phyloP scores from a whole-genome alignment of 2,329 filamentous ascomycete genomes.

The Paecilomyces formosus region DNA sequence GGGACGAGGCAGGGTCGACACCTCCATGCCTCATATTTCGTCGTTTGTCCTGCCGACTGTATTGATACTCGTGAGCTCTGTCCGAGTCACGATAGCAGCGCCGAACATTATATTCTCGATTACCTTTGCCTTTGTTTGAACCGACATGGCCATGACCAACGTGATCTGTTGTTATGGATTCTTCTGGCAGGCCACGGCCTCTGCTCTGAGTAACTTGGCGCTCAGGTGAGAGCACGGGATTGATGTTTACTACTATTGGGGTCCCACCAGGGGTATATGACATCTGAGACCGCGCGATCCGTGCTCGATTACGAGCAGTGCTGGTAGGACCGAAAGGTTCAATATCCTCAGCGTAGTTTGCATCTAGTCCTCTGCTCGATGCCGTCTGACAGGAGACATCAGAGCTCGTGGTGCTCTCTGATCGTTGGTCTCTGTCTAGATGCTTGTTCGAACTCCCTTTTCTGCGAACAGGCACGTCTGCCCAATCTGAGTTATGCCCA shows the following conservation, averaged over 20 bases:
- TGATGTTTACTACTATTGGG: neutral
- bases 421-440: neutral
- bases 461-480: neutral
- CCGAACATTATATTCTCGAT: neutral
- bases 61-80: neutral
- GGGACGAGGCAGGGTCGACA: neutral
- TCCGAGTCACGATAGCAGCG: neutral
- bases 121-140: neutral
- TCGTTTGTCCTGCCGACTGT: neutral
- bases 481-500: neutral
- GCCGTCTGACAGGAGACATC: neutral
- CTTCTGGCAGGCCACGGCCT: neutral
- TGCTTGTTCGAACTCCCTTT: neutral
- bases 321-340: neutral
- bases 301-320: neutral
- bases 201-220: neutral
- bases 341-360: neutral
- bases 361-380: neutral
- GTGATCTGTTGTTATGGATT: neutral
- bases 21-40: neutral
- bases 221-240: neutral
- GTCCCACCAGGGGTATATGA: neutral
- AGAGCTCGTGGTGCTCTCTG: neutral
- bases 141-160: neutral
- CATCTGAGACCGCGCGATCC: neutral